Base-by-base conservation (phyloP, 2,329 filamentous ascomycete genomes). In the Fusarium zealandicum region DNA sequence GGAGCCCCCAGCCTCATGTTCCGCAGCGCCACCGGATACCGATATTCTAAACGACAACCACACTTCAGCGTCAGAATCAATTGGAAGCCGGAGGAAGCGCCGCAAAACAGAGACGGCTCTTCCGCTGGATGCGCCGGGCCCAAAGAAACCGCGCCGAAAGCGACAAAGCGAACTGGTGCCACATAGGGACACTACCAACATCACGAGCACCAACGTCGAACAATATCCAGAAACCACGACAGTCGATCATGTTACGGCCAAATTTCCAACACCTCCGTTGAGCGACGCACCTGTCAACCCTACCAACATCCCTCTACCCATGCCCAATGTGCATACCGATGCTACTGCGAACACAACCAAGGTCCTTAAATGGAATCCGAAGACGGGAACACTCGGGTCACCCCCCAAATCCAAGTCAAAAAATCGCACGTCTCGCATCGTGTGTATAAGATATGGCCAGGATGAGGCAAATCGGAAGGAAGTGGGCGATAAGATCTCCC, bases 301-400 rank as follows among this genome's bases (percentile, higher is more conserved):
- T 14, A 6, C 14, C 7, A 37, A 48, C 42, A 31, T 46, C 25
- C 5, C 52, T 28, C 18, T 45, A 6, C 22, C 53, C 10, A 47
- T 47, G 14, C 13, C 33, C 30, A 5, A 59, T 14, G 28, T 48
- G 22, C 37, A 60, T 27, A 27, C 52, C 13, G 52, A 65, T 16
- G 38, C 47, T 7, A 51, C 59, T 16, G 3, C 50, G 10, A 78
- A 76, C 44, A 73, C 78, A 1, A 78, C 75, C 36, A 86, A 82
- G 58, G 61, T 87, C 1, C 69, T 87, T 16, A 80, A 75, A 55
- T 78, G 86, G 63, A 86, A 88, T 56, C 76, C 78, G 1, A 82
- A 79, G 55, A 87, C 84, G 1, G 84, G 85, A 5, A 88, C 84
- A 2, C 80, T 87, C 42, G 83, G 84, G 4, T 84, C 84, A 5